These are phyloP conservation scores for Fusarium sp. DNA, from an alignment of 2,329 filamentous ascomycete species.

Conservation along the genomic window DNA sequence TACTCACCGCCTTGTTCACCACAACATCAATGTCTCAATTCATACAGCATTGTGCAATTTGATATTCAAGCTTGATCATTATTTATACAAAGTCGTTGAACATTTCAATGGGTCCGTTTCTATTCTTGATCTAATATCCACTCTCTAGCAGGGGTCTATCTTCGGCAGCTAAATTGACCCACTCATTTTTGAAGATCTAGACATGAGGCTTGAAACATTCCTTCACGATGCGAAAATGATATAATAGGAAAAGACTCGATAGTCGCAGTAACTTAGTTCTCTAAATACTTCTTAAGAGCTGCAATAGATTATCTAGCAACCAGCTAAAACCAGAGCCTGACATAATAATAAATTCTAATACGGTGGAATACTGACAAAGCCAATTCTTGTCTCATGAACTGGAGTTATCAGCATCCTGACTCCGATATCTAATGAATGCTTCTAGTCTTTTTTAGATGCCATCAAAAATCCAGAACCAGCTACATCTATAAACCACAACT, in stretches of 20 bases:
- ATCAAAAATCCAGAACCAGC: no score
- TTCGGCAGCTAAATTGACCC: constrained; percentile 28
- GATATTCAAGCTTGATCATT: not conserved
- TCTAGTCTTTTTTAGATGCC: no score
- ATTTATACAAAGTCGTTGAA: constrained; percentile 16
- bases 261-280: no score
- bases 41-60: not conserved
- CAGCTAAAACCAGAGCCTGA: no score
- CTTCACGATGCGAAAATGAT: constrained; percentile 10
- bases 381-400: not conserved
- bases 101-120: constrained; percentile 24
- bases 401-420: not conserved
- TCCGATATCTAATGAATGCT: no score
- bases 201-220: constrained; percentile 10
- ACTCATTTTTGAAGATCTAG: constrained; percentile 27
- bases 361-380: not conserved
- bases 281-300: no score
- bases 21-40: not conserved
- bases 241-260: not conserved
- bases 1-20: constrained; percentile 16
- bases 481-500: no score
- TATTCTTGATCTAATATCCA: constrained; percentile 22
- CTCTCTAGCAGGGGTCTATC: constrained; percentile 34
- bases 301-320: no score
- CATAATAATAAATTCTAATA: no score